Evolutionary conservation across 2,329 filamentous ascomycete genomes (phyloP).

Genomic region (Pseudopyricularia javanii): DNA sequence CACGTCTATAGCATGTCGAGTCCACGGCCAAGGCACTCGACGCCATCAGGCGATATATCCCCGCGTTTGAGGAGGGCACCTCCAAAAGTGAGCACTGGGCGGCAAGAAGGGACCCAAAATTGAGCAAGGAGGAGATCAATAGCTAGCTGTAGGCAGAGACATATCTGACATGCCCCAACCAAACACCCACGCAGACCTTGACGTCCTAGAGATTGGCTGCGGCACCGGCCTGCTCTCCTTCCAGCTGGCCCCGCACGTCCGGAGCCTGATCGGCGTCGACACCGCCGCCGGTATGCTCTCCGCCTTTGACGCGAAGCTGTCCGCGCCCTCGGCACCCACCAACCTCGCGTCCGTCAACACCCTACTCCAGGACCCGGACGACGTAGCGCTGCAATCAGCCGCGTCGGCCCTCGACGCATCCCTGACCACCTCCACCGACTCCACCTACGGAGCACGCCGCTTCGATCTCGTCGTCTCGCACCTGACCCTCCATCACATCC

Average conservation of each 20-base stretch:
- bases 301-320: conserved; percentile 31
- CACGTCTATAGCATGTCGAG: too few species aligned
- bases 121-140: too few species aligned
- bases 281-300: conserved; percentile 41
- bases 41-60: conserved; percentile 27
- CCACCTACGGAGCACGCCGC: too few species aligned
- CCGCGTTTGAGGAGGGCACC: conserved; percentile 12
- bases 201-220: conserved; percentile 44
- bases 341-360: conserved; percentile 34
- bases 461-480: conserved; percentile 41
- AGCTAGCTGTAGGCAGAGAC: too few species aligned
- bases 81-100: background rate
- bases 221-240: conserved; percentile 43
- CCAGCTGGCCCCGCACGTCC: conserved; percentile 31
- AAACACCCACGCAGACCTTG: conserved; percentile 10
- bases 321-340: conserved; percentile 22
- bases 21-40: conserved; percentile 28
- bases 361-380: conserved; percentile 35
- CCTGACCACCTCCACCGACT: too few species aligned
- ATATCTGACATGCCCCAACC: background rate
- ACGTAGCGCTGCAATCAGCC: conserved; percentile 24
- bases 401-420: conserved; percentile 14
- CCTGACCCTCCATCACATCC: conserved; percentile 43
- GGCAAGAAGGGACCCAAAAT: too few species aligned
- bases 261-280: conserved; percentile 37